A percentile compares a stretch with the other conserved stretches of the same genome.
Evolutionary conservation across 805 yeast species (phyloP).

Genomic region (Saccharomycopsis lassenensis): DNA sequence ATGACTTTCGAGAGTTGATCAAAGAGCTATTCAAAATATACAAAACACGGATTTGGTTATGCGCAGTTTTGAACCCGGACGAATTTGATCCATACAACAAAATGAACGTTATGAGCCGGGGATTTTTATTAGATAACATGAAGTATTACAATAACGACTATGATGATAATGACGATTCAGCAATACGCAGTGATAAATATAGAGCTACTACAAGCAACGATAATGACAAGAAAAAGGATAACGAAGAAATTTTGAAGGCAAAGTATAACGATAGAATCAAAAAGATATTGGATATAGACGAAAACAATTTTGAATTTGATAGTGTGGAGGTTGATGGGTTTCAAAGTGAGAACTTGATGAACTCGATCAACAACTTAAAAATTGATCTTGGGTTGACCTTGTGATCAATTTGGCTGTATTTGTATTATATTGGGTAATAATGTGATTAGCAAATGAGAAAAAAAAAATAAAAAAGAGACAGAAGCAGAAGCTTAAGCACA

Average conservation of each 20-base stretch:
- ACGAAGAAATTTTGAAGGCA: conserved; percentile 36
- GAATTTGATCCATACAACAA: conserved; percentile 15
- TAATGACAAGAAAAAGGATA: conserved; percentile 1
- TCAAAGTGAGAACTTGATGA: conserved; percentile 16
- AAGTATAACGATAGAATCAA: conserved; percentile 85
- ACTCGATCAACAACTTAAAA: conserved; percentile 15
- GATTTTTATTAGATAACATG: background rate
- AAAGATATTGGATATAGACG: conserved; percentile 24
- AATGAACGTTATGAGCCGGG: conserved; percentile 9
- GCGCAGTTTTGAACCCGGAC: conserved; percentile 44
- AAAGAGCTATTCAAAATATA: conserved; percentile 65
- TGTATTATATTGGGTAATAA: no score
- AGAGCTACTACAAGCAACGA: no score
- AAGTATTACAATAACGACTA: no score
- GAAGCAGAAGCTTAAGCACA: background rate
- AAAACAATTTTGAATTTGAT: conserved; percentile 10
- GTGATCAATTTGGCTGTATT: no score
- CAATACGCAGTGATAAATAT: no score
- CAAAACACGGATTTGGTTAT: conserved; percentile 75
- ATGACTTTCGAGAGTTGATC: conserved; percentile 64
- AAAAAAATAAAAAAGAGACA: no score
- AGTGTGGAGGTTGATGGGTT: conserved; percentile 14
- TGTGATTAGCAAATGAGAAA: background rate
- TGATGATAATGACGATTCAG: no score
- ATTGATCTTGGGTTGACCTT: no score